A percentile compares a stretch with the other conserved stretches of the same genome.
These are phyloP conservation scores for Pleoardoris graminearum DNA, from an alignment of 2,329 filamentous ascomycete species.

Conservation along the genomic window DNA sequence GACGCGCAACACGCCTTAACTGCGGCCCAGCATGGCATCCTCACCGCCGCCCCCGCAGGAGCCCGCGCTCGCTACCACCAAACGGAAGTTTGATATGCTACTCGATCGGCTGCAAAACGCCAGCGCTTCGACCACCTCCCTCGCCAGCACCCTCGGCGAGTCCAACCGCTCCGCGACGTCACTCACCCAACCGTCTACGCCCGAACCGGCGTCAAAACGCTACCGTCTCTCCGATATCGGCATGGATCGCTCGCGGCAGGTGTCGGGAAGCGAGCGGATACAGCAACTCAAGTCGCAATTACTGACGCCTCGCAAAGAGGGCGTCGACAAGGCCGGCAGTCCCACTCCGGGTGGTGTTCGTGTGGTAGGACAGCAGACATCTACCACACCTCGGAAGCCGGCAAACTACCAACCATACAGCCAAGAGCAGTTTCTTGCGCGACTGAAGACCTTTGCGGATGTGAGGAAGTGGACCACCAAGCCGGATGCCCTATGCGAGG, in stretches of 20 bases:
- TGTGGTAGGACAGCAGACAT: conserved; percentile 33
- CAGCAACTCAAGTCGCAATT: conserved; percentile 39
- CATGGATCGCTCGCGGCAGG: conserved; percentile 32
- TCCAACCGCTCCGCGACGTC: conserved; percentile 40
- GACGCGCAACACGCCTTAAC: neutral
- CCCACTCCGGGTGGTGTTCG: conserved; percentile 28
- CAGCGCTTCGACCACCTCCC: conserved; percentile 54
- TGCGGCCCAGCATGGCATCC: conserved; percentile 16
- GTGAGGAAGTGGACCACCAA: conserved; percentile 94
- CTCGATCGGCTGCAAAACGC: conserved; percentile 60
- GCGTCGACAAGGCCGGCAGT: conserved; percentile 9
- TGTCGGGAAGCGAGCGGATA: conserved; percentile 38
- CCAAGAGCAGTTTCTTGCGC: conserved; percentile 76
- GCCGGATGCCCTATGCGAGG: conserved; percentile 80
- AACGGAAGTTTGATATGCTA: conserved; percentile 79
- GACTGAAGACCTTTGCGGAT: conserved; percentile 86
- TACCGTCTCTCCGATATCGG: conserved; percentile 36
- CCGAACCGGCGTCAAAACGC: conserved; percentile 41
- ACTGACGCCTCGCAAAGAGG: conserved; percentile 29
- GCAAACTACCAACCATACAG: conserved; percentile 86
- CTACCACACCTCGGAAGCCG: conserved; percentile 37
- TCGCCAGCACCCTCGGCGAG: conserved; percentile 43
- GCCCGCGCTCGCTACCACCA: conserved; percentile 71
- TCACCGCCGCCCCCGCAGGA: conserved; percentile 24
- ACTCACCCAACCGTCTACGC: conserved; percentile 23